Evolutionary conservation across 352 stramenopile genomes (phyloP).

Genomic region (Globisporangium irregulare): DNA sequence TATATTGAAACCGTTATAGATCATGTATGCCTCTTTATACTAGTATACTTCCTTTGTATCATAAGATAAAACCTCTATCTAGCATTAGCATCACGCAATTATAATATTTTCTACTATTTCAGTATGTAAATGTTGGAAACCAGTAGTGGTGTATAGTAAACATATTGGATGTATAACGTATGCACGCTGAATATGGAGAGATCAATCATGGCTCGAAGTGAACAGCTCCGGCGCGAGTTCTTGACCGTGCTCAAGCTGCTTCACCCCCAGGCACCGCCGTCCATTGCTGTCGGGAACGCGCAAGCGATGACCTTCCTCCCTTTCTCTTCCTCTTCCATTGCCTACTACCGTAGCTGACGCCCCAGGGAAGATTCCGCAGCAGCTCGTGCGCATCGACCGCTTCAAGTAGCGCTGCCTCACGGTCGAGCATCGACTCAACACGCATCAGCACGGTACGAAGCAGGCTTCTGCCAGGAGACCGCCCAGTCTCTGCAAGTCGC

Average conservation of each 20-base stretch:
- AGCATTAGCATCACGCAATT: no score
- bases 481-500: constrained; percentile 35
- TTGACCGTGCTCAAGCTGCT: constrained; percentile 55
- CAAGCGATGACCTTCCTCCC: not conserved
- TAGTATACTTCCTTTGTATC: no score
- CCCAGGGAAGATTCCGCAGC: not conserved
- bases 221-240: constrained; percentile 62
- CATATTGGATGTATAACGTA: no score
- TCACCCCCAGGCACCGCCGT: constrained; percentile 15
- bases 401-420: constrained; percentile 31
- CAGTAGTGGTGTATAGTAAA: no score
- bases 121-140: no score
- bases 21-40: no score
- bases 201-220: constrained; percentile 48
- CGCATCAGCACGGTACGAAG: constrained; percentile 54
- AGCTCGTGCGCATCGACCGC: constrained; percentile 15
- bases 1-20: no score
- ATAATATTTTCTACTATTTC: no score
- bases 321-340: not conserved
- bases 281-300: not conserved
- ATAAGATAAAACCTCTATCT: no score
- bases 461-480: constrained; percentile 53
- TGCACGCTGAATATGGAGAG: constrained; percentile 40
- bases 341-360: not conserved
- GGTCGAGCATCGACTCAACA: constrained; percentile 51